Base-by-base conservation (phyloP, 345 rosid species). In the Rubroshorea leprosula region DNA sequence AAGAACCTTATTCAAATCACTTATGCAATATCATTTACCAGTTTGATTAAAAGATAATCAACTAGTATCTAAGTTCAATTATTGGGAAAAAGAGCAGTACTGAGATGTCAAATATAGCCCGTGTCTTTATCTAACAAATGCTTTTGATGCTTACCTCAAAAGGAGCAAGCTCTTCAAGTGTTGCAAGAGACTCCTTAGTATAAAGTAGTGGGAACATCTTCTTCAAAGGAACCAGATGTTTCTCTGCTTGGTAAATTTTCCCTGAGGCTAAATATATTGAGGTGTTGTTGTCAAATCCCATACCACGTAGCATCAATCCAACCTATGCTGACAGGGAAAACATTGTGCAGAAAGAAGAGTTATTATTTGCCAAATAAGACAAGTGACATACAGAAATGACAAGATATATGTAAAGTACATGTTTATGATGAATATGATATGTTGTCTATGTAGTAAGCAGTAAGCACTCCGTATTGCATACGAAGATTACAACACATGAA, bases 281-380 rank as follows among this genome's bases (percentile, higher is more conserved):
- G 27, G 91, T 93, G 53, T 66, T 80, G 69, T 83, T 89, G 73
- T 76, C 90, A 60, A 93, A 93, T 74, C 99, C 99, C 97, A 93
- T 93, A 67, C 96, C 97, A 45, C 88, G 86, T 31, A 93, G 83
- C 87, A 93, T 80, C 89, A 93, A 73, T 63, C 97, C 97, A 6
- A 93, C 97, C 99, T 92, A 79, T 73, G 71, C 76, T 80, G 76
- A 84, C 90, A 58, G 57, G 54, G 72, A 76, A 83, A 69, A 62
- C 57, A 64, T 49, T 47, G 54, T 63, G 48, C 55, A 46, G 23
- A 13, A 65, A 64, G 41, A 44, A 23, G 49, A 51, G 55, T 70
- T 57, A 68, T 62, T 45, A 49, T 61, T 22, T 35, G 29, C 15
- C 54, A 65, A 50, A 68, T 46, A 59, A 48, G 50, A 60, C n/a